A percentile compares a stretch with the other conserved stretches of the same genome.
Conservation (phyloP, 345 rosid species). For the Pistacia vera region DNA sequence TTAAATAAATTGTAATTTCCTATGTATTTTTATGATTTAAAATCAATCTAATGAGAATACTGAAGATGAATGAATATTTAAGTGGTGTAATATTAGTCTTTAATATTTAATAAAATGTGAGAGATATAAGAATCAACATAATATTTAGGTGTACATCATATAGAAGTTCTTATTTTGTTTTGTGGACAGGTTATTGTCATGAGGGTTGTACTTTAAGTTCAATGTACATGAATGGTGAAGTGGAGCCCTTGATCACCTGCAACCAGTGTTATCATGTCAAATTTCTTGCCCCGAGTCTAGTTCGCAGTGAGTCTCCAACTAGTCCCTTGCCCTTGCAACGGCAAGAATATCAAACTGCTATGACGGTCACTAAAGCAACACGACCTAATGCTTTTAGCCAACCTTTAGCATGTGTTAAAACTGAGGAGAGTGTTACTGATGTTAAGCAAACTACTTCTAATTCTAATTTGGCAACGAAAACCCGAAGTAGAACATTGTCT, state of each 20-base stretch:
- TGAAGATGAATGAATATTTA: too few relatives aligned
- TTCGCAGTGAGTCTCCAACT: slow-evolving; percentile 49
- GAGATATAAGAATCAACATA: too few relatives aligned
- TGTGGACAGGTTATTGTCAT: slow-evolving; percentile 79
- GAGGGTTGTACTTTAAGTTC: slow-evolving; percentile 64
- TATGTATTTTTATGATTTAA: too few relatives aligned
- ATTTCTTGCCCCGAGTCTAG: slow-evolving; percentile 39
- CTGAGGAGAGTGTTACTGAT: slow-evolving; percentile 39
- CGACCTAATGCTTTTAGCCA: slow-evolving; percentile 45
- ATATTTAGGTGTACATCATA: too few relatives aligned
- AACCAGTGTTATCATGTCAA: slow-evolving; percentile 64
- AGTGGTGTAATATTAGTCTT: too few relatives aligned
- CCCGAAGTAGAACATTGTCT: slow-evolving; percentile 47
- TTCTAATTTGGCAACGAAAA: slow-evolving; percentile 41
- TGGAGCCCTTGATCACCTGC: slow-evolving; percentile 52
- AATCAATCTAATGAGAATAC: too few relatives aligned
- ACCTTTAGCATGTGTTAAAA: slow-evolving; percentile 38
- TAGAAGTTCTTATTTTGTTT: slow-evolving; percentile 7
- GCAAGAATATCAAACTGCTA: slow-evolving; percentile 38
- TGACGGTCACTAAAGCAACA: slow-evolving; percentile 37
- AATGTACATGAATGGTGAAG: slow-evolving; percentile 36
- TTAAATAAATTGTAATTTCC: too few relatives aligned
- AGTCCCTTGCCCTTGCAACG: slow-evolving; percentile 48
- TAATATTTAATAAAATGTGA: too few relatives aligned
- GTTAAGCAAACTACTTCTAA: slow-evolving; percentile 42